Conservation (phyloP, 2,329 filamentous ascomycete genomes). For the Cladorrhinum sp. region DNA sequence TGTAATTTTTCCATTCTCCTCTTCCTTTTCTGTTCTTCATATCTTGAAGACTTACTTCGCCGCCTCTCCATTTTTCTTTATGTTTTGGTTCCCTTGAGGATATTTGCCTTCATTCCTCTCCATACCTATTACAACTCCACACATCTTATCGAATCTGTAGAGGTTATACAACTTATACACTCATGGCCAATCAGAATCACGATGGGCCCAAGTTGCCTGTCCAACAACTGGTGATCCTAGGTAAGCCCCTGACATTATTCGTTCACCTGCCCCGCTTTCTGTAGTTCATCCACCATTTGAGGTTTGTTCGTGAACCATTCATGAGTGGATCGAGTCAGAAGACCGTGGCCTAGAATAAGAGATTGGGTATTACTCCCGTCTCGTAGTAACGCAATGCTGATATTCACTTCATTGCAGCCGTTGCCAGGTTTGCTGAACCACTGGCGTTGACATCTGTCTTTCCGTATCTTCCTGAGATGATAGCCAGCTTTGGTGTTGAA, state of each 20-base stretch:
- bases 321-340: background rate
- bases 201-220: constrained; percentile 63
- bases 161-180: background rate
- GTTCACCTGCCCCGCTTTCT: background rate
- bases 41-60: background rate
- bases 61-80: background rate
- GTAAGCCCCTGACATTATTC: constrained; percentile 46
- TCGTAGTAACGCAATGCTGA: constrained; percentile 32
- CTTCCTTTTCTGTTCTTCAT: background rate
- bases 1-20: constrained; percentile 2
- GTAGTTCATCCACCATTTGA: background rate
- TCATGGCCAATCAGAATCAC: constrained; percentile 23
- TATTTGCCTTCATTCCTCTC: background rate
- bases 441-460: constrained; percentile 69
- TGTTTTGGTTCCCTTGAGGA: background rate
- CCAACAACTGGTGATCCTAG: constrained; percentile 74
- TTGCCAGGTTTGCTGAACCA: constrained; percentile 77
- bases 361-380: constrained; percentile 10
- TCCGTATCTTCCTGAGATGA: constrained; percentile 75
- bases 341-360: background rate
- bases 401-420: constrained; percentile 48
- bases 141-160: background rate
- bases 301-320: background rate
- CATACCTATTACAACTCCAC: background rate
- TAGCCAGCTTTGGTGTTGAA: constrained; percentile 70